Conservation (phyloP, 1,284 basidiomycete species). For the Ustilago bromivora region DNA sequence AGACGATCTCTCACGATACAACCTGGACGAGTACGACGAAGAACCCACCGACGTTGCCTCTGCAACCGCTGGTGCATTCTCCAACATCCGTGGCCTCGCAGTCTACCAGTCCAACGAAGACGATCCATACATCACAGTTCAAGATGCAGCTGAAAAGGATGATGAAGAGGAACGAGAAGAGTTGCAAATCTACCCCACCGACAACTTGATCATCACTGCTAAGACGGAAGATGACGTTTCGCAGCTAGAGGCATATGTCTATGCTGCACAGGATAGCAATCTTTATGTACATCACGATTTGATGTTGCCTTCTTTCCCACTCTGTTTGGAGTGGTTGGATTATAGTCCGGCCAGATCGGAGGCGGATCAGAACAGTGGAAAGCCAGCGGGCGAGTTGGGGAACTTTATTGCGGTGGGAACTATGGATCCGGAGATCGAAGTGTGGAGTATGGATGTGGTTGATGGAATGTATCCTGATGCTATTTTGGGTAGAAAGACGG, state of each 20-base stretch:
- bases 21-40: constrained; percentile 92
- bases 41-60: constrained; percentile 74
- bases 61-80: constrained; percentile 80
- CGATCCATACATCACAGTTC: constrained; percentile 96
- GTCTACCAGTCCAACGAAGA: constrained; percentile 92
- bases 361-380: constrained; percentile 42
- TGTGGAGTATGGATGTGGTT: constrained; percentile 94
- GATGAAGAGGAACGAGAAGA: constrained; percentile 86
- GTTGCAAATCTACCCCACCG: constrained; percentile 86
- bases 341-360: constrained; percentile 77
- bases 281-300: constrained; percentile 98
- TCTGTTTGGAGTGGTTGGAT: constrained; percentile 99
- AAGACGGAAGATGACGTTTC: constrained; percentile 98
- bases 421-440: constrained; percentile 97
- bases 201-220: constrained; percentile 91
- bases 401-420: constrained; percentile 97
- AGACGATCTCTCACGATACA: constrained; percentile 89
- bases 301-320: constrained; percentile 95
- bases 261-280: constrained; percentile 72
- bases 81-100: constrained; percentile 92
- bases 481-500: constrained; percentile 84
- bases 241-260: constrained; percentile 78
- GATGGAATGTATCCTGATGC: constrained; percentile 94
- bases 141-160: constrained; percentile 78
- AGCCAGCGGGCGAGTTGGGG: constrained; percentile 74